Evolutionary conservation across 2,329 filamentous ascomycete species (phyloP), one percentile per base, ranked within the genome.

Genomic region (Aspergillus fijiensis): DNA sequence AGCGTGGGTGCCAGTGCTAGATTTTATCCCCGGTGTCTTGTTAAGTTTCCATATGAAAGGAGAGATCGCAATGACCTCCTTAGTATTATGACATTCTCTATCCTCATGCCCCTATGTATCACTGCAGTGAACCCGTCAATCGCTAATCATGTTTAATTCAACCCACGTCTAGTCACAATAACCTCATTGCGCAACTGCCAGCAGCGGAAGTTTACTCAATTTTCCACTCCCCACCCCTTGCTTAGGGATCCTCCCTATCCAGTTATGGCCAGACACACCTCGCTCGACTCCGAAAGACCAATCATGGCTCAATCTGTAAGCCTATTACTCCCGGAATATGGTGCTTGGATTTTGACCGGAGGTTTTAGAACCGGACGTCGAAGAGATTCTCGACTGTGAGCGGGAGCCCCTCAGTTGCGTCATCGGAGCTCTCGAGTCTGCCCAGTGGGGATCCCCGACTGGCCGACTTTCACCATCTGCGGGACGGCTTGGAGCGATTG

Each of bases 401-500:
- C 67, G 76, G 75, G 50, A 76, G 72, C 59, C 77, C 79, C 25
- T 81, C 79, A 58, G 70, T 81, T 59, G 77, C 78, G 27, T 71
- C 75, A 35, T 81, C 80, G 35, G 77, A 82, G 51, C 75, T 72
- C 58, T 69, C 72, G 55, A 74, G 71, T 64, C 63, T 76, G 19
- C 74, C 72, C 58, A 77, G 71, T 58, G 72, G 73, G 50, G 81
- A 83, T 73, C 82, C 83, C 63, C 82, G 83, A 71, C 78, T 84
- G 64, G 81, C 82, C 63, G 86, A 88, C 70, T 87, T 95, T 73
- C 85, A 88, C 75, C 86, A 90, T 67, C 92, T 95, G 76, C 89
- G 90, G 69, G 86, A 88, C 62, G 89, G 90, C 61, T 86, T 96
- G 65, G 88, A 92, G 70, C 90, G 92, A 71, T 90, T 97, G 79